phyloP scores from a whole-genome alignment of 208 protist genomes.

The Strigomonas culicis region DNA sequence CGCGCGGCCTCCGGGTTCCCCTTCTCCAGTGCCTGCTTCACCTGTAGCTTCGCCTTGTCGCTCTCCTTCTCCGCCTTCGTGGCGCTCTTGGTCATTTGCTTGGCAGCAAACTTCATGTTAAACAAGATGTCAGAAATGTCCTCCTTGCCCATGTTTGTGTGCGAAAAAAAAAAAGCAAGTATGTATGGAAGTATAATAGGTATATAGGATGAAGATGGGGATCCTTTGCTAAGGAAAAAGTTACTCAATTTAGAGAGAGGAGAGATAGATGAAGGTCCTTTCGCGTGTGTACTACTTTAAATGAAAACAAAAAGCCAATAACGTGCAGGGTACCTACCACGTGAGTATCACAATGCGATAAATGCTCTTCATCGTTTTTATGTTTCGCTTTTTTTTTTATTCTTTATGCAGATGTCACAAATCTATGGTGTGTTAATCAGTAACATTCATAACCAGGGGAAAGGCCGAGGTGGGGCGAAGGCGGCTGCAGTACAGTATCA shows the following conservation, averaged over 20 bases:
- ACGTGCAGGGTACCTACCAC: background rate
- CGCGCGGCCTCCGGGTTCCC: slow-evolving; percentile 96
- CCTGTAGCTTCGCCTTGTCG: slow-evolving; percentile 91
- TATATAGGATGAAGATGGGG: too few relatives aligned
- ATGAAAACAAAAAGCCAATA: background rate
- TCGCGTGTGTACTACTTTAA: background rate
- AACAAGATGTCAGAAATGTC: slow-evolving; percentile 93
- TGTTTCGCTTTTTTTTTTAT: slow-evolving; percentile 10
- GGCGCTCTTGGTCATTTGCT: slow-evolving; percentile 91
- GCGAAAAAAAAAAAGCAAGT: background rate
- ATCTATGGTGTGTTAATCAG: background rate
- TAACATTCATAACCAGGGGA: background rate
- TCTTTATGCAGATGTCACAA: slow-evolving; percentile 5
- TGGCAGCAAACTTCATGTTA: slow-evolving; percentile 95
- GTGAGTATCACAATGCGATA: too few relatives aligned
- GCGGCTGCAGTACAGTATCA: background rate
- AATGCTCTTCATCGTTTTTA: too few relatives aligned
- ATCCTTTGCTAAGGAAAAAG: slow-evolving; percentile 1
- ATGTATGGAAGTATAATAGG: too few relatives aligned
- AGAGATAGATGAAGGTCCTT: background rate
- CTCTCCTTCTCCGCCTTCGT: slow-evolving; percentile 86
- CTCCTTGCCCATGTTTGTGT: slow-evolving; percentile 48
- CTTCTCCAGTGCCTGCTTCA: slow-evolving; percentile 96
- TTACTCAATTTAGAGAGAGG: slow-evolving; percentile 1
- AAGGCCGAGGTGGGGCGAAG: background rate